Conservation (phyloP, 2,329 filamentous ascomycete species). For the Microascus cirrosus region DNA sequence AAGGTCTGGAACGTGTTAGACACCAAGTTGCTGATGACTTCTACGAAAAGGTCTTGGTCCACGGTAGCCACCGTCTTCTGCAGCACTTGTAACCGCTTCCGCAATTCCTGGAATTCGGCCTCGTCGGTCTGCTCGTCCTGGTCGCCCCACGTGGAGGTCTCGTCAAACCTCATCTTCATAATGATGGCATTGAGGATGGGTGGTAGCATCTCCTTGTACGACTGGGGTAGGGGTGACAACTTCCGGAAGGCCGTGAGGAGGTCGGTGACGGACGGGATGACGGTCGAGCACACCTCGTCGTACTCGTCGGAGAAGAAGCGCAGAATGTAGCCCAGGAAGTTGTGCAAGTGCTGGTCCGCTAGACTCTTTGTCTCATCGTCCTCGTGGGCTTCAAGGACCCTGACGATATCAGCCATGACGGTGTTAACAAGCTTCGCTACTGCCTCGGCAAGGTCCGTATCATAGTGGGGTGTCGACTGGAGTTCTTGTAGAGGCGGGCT, state of each 20-base stretch:
- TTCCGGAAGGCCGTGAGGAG: slow-evolving; percentile 85
- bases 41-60: slow-evolving; percentile 78
- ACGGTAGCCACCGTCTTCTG: slow-evolving; percentile 89
- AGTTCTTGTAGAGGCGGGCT: slow-evolving; percentile 72
- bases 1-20: slow-evolving; percentile 75
- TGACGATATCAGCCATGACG: slow-evolving; percentile 75
- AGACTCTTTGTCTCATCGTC: slow-evolving; percentile 55
- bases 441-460: slow-evolving; percentile 88
- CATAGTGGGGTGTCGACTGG: slow-evolving; percentile 75
- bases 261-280: slow-evolving; percentile 88
- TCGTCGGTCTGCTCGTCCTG: slow-evolving; percentile 94
- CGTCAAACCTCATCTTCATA: slow-evolving; percentile 93
- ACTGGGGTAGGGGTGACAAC: slow-evolving; percentile 57
- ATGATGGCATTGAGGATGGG: slow-evolving; percentile 88
- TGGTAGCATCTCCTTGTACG: slow-evolving; percentile 73
- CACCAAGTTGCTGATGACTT: slow-evolving; percentile 81
- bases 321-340: slow-evolving; percentile 76
- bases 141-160: slow-evolving; percentile 85
- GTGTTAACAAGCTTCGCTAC: slow-evolving; percentile 95
- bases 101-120: slow-evolving; percentile 90
- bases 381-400: slow-evolving; percentile 58
- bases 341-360: slow-evolving; percentile 71
- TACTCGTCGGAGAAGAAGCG: slow-evolving; percentile 97
- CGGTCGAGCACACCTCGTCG: slow-evolving; percentile 92
- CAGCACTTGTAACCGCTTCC: slow-evolving; percentile 78